A percentile compares a stretch with the other conserved stretches of the same genome.
phyloP scores from a whole-genome alignment of 78 protist species.

The Polysphondylium violaceum region DNA sequence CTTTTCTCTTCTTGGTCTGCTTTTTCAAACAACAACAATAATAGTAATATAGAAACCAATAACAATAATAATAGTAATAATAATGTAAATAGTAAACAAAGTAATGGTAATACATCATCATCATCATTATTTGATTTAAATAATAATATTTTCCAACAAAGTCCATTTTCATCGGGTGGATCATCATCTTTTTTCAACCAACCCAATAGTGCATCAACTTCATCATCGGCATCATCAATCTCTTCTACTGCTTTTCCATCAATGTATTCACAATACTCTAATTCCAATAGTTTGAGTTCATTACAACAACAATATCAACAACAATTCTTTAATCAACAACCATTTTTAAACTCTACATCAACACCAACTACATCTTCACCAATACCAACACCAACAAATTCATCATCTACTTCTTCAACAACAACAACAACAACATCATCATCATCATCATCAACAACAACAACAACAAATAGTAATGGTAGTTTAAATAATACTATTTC shows the following conservation, averaged over 20 bases:
- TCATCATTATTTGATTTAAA: slow-evolving; percentile 6
- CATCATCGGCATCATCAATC: slow-evolving; percentile 6
- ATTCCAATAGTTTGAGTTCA: slow-evolving; percentile 7
- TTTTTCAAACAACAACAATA: neutral
- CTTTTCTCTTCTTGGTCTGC: neutral
- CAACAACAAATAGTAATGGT: neutral
- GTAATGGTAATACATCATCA: slow-evolving; percentile 3
- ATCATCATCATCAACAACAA: slow-evolving; percentile 11
- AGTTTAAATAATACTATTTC: slow-evolving; percentile 1
- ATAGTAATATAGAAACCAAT: neutral
- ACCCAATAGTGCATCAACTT: neutral
- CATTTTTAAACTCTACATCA: neutral
- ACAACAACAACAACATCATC: neutral
- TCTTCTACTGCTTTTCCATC: neutral
- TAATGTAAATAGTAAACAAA: no score
- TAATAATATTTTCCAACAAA: neutral
- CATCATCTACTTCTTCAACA: neutral
- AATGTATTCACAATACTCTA: neutral
- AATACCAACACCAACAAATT: neutral
- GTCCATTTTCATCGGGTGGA: slow-evolving; percentile 12
- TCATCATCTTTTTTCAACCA: neutral
- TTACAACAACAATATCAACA: slow-evolving; percentile 32
- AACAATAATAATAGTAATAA: neutral
- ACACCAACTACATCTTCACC: neutral
- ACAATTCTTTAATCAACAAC: slow-evolving; percentile 21